Evolutionary conservation across 805 yeast genomes (phyloP).

Genomic region (Wickerhamomyces xylosicus): DNA sequence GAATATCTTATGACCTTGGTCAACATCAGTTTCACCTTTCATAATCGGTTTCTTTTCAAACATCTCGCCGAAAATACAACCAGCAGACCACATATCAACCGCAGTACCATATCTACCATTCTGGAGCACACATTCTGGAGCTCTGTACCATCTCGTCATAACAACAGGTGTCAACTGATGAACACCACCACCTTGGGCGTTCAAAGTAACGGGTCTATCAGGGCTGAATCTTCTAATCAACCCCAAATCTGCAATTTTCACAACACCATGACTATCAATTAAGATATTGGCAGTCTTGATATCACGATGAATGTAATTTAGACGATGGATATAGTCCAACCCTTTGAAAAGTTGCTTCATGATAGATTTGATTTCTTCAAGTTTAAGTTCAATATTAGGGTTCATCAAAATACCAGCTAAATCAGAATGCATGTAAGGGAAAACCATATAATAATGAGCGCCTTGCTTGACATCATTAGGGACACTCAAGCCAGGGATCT

Average conservation of each 20-base stretch:
- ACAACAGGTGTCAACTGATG: conserved; percentile 54
- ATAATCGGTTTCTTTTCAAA: conserved; percentile 74
- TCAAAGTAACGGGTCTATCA: conserved; percentile 35
- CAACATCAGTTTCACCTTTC: conserved; percentile 77
- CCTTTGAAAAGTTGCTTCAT: conserved; percentile 74
- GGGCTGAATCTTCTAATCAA: conserved; percentile 73
- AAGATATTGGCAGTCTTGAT: conserved; percentile 94
- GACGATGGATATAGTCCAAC: conserved; percentile 65
- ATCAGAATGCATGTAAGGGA: conserved; percentile 90
- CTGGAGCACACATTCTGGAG: conserved; percentile 87
- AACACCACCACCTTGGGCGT: conserved; percentile 34
- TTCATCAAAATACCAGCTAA: conserved; percentile 83
- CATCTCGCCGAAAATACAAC: conserved; percentile 91
- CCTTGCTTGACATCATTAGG: conserved; percentile 15
- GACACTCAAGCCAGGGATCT: background rate
- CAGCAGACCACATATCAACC: conserved; percentile 96
- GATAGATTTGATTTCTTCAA: conserved; percentile 73
- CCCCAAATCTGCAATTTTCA: conserved; percentile 95
- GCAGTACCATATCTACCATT: conserved; percentile 85
- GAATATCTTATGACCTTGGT: conserved; percentile 79
- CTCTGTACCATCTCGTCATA: conserved; percentile 95
- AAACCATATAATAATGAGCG: conserved; percentile 62
- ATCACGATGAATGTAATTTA: conserved; percentile 67
- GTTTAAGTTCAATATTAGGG: conserved; percentile 48
- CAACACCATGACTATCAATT: conserved; percentile 60